phyloP scores from a whole-genome alignment of 768 basidiomycete species.

The Russula foetens region DNA sequence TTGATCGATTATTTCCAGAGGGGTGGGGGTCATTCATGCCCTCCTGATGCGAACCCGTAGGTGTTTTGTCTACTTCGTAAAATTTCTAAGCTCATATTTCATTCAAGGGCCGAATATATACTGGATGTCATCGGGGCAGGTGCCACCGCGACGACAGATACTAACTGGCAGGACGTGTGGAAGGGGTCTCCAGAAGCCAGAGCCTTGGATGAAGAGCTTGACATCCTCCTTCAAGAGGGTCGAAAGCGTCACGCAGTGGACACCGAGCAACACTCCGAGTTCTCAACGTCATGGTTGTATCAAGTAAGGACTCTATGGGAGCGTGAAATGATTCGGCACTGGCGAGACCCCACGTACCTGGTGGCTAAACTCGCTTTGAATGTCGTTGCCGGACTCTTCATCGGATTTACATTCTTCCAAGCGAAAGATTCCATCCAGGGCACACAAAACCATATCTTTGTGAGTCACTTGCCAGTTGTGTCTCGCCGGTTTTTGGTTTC shows the following conservation, averaged over 20 bases:
- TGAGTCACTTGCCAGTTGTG: conserved; percentile 13
- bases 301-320: conserved; percentile 29
- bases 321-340: conserved; percentile 28
- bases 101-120: conserved; percentile 39
- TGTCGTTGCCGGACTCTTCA: conserved; percentile 28
- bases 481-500: background rate
- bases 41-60: conserved; percentile 59
- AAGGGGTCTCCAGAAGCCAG: conserved; percentile 34
- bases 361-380: conserved; percentile 34
- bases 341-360: conserved; percentile 36
- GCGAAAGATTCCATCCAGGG: conserved; percentile 32
- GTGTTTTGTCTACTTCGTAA: conserved; percentile 8
- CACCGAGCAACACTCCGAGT: conserved; percentile 25
- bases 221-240: conserved; percentile 35
- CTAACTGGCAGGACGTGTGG: conserved; percentile 48
- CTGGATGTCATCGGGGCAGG: conserved; percentile 52
- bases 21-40: conserved; percentile 58
- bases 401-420: conserved; percentile 39
- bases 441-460: conserved; percentile 37
- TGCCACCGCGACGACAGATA: conserved; percentile 34
- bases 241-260: conserved; percentile 23
- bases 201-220: conserved; percentile 34
- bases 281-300: conserved; percentile 33
- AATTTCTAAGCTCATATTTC: background rate
- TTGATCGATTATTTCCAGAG: conserved; percentile 72